Evolutionary conservation across 129 eudicot genomes (phyloP).

Genomic region (Heracleum sosnowskyi): DNA sequence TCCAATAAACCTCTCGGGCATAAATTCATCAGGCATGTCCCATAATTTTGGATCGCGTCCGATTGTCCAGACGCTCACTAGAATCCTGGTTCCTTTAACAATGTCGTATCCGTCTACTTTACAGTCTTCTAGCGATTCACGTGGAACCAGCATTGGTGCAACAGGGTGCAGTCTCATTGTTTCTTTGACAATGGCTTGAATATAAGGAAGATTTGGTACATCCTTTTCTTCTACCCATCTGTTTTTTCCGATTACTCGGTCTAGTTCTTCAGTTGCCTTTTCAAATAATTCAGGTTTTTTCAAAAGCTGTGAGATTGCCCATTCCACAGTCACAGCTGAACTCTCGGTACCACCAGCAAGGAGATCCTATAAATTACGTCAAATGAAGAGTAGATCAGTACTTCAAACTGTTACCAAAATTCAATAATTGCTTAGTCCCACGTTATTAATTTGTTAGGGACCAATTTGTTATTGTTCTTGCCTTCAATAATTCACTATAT

Average conservation of each 20-base stretch:
- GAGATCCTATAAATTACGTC: not conserved
- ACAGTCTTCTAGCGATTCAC: conserved; percentile 36
- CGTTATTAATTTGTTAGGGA: not conserved
- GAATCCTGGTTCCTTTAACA: conserved; percentile 23
- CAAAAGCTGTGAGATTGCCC: conserved; percentile 32
- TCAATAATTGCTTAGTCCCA: not conserved
- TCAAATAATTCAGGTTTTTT: conserved; percentile 33
- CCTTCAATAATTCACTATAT: not conserved
- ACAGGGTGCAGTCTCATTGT: conserved; percentile 64
- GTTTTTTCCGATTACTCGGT: conserved; percentile 18
- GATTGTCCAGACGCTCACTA: conserved; percentile 44
- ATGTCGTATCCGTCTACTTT: conserved; percentile 37
- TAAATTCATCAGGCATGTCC: conserved; percentile 39
- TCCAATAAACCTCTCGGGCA: conserved; percentile 40
- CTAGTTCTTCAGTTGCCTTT: conserved; percentile 42
- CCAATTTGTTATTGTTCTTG: no score
- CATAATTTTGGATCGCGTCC: conserved; percentile 38
- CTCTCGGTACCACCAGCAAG: conserved; percentile 39
- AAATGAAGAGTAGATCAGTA: not conserved
- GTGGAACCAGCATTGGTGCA: conserved; percentile 40
- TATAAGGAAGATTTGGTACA: conserved; percentile 34
- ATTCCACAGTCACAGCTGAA: conserved; percentile 35
- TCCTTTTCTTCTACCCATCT: conserved; percentile 47
- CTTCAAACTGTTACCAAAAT: not conserved
- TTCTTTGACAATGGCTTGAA: conserved; percentile 37